Conservation (phyloP, 1,284 basidiomycete species). For the Cutaneotrichosporon sp. region DNA sequence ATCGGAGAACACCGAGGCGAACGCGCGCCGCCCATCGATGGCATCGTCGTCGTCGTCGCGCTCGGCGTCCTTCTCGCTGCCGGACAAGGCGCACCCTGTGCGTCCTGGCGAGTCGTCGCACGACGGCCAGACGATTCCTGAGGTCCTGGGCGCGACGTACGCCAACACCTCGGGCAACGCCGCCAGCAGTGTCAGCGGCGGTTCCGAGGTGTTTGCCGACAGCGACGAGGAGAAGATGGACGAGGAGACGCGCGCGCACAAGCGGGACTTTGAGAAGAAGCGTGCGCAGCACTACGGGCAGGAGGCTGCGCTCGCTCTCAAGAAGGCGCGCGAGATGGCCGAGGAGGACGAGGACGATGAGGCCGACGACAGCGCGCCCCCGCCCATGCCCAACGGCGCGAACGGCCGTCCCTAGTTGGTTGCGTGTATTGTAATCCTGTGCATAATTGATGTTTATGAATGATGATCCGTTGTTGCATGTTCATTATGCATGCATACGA, state of each 20-base stretch:
- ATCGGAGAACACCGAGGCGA: slow-evolving; percentile 16
- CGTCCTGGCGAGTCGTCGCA: slow-evolving; percentile 33
- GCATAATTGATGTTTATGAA: neutral
- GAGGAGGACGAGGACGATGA: slow-evolving; percentile 34
- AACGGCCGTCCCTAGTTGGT: slow-evolving; percentile 1
- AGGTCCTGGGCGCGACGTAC: slow-evolving; percentile 48
- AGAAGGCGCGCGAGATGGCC: slow-evolving; percentile 49
- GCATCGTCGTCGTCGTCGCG: slow-evolving; percentile 69
- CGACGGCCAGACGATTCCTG: slow-evolving; percentile 49
- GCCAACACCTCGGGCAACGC: slow-evolving; percentile 43
- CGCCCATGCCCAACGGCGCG: slow-evolving; percentile 5
- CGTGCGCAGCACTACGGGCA: slow-evolving; percentile 82
- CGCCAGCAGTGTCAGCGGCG: slow-evolving; percentile 9
- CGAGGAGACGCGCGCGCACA: slow-evolving; percentile 78
- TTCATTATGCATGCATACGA: too few relatives aligned
- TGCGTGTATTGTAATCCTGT: neutral
- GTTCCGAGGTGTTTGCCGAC: slow-evolving; percentile 49
- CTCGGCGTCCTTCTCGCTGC: slow-evolving; percentile 65
- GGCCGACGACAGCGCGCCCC: slow-evolving; percentile 13
- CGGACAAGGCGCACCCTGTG: slow-evolving; percentile 32
- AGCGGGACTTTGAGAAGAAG: slow-evolving; percentile 73
- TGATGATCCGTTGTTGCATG: too few relatives aligned
- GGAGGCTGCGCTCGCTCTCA: slow-evolving; percentile 80
- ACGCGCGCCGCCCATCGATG: slow-evolving; percentile 49
- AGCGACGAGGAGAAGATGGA: slow-evolving; percentile 77